phyloP scores from a whole-genome alignment of 2,329 filamentous ascomycete species.

The Seiridium unicorne region DNA sequence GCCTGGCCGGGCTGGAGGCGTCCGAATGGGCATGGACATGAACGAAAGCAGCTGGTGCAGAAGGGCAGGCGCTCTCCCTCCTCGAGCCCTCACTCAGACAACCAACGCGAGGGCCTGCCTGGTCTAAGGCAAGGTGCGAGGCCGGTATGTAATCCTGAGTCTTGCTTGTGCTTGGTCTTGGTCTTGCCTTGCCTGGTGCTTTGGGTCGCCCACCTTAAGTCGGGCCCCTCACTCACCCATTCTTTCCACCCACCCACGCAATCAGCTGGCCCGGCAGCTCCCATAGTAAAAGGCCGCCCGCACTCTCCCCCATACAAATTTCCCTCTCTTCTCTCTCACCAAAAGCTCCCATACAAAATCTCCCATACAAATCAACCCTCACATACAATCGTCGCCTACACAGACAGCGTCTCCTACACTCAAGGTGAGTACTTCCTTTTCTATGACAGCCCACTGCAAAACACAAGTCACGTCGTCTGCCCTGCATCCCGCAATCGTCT shows the following conservation, averaged over 20 bases:
- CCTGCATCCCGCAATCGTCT: not conserved
- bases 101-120: not conserved
- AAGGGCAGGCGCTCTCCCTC: no score
- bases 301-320: conserved; percentile 52
- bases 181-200: not conserved
- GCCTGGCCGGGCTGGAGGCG: no score
- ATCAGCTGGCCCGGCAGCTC: conserved; percentile 48
- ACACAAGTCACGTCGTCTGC: conserved; percentile 35
- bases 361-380: conserved; percentile 45
- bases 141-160: no score
- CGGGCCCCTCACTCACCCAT: conserved; percentile 20
- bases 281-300: conserved; percentile 65
- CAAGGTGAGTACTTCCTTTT: conserved; percentile 53
- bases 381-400: conserved; percentile 16
- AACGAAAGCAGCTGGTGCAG: no score
- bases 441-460: conserved; percentile 36
- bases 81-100: no score
- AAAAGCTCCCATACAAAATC: conserved; percentile 54
- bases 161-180: not conserved
- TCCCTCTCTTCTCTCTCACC: conserved; percentile 60
- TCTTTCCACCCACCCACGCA: conserved; percentile 38
- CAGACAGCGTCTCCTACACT: conserved; percentile 40
- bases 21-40: no score
- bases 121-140: not conserved
- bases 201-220: not conserved